Base-by-base conservation (phyloP, 2,329 filamentous ascomycete species). In the Lachnellula willkommii region DNA sequence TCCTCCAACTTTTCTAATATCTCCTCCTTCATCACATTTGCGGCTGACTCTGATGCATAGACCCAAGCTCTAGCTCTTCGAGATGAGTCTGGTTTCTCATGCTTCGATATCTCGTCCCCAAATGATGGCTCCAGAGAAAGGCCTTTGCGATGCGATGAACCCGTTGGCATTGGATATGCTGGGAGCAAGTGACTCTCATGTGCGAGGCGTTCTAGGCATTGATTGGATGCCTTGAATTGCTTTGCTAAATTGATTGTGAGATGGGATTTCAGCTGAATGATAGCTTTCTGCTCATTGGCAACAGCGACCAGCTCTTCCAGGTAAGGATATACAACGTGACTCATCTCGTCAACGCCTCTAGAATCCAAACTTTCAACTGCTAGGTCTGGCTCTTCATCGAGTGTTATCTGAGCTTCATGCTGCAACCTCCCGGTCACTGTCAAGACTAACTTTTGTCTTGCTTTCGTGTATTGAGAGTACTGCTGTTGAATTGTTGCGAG, bases 141-240 rank as follows among this genome's bases (percentile, higher is more conserved):
- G 9, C 60, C 58, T 17, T 58, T 65, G 6, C 58, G 50, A 42
- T 63, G 56, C 11, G 48, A 56, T 6, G 57, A 55, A 2, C 67
- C 65, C 20, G 65, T 68, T 3, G 75, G 73, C 61, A 75, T 70
- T 1, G 80, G 76, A 59, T 83, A 75, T 8, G 73, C 70, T 1
- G 77, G 78, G 12, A 87, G 74, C 15, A 87, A 71, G 60, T 84
- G 81, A 63, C 83, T 87, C 65, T 86, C 83, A 49, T 86, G 79
- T 11, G 78, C 75, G 2, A 87, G 71, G 55, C 77, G 80, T 49
- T 77, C 75, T 7, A 87, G 70, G 1, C 71, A 66, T 65, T 80
- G 77, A 52, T 73, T 72, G 14, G 75, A 74, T 11, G 82, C 77
- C 57, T 78, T 78, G 22, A 74, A 72, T 60, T 83, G 77, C 59